phyloP scores from a whole-genome alignment of 139 green algal genomes.

The Chlorokybus atmophyticus region DNA sequence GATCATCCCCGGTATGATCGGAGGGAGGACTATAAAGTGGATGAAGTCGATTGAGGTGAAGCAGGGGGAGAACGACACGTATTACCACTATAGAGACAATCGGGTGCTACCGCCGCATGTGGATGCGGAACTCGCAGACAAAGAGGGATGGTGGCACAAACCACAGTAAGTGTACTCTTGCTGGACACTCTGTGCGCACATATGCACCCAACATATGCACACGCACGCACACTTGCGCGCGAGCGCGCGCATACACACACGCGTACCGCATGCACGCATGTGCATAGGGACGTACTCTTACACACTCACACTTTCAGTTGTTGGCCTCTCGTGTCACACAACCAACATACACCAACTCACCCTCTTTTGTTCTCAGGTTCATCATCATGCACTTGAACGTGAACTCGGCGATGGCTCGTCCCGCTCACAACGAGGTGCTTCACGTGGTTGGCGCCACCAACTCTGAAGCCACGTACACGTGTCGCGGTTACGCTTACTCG shows the following conservation, averaged over 20 bases:
- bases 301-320: too few species aligned
- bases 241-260: too few species aligned
- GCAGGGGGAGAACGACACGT: slow-evolving; percentile 65
- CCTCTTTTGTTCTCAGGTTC: too few species aligned
- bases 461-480: slow-evolving; percentile 1
- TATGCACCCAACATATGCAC: too few species aligned
- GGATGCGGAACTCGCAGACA: slow-evolving; percentile 68
- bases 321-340: too few species aligned
- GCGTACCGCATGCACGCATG: too few species aligned
- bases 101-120: slow-evolving; percentile 84
- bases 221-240: too few species aligned
- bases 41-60: slow-evolving; percentile 70
- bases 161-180: too few species aligned
- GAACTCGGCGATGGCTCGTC: slow-evolving; percentile 72
- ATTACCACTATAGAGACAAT: slow-evolving; percentile 98
- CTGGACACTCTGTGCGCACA: too few species aligned
- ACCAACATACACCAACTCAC: too few species aligned
- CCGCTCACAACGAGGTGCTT: slow-evolving; percentile 79
- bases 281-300: too few species aligned
- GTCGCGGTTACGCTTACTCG: slow-evolving; percentile 37
- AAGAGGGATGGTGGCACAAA: slow-evolving; percentile 25
- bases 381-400: slow-evolving; percentile 99
- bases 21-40: slow-evolving; percentile 79
- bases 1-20: slow-evolving; percentile 76
- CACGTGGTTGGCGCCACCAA: slow-evolving; percentile 24